These are phyloP conservation scores for Knufia fluminis DNA, from an alignment of 2,329 filamentous ascomycete genomes.

Conservation along the genomic window DNA sequence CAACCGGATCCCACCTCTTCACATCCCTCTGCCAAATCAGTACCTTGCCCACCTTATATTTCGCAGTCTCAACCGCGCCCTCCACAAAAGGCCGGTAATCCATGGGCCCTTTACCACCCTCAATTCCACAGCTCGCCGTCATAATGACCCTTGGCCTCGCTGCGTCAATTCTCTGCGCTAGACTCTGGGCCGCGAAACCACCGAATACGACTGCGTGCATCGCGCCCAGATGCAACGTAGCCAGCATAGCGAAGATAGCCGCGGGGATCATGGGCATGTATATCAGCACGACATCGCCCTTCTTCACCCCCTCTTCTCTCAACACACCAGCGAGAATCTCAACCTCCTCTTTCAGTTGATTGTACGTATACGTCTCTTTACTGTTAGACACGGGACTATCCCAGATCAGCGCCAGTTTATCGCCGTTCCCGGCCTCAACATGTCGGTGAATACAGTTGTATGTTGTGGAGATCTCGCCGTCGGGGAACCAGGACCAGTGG, in stretches of 20 bases:
- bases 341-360: conserved; percentile 66
- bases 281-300: conserved; percentile 78
- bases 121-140: conserved; percentile 86
- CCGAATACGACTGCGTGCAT: conserved; percentile 91
- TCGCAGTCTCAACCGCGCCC: conserved; percentile 58
- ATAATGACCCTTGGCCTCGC: conserved; percentile 66
- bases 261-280: conserved; percentile 98
- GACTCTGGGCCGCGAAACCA: conserved; percentile 70
- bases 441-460: conserved; percentile 90
- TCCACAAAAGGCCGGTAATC: conserved; percentile 69
- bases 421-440: conserved; percentile 68
- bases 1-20: conserved; percentile 61
- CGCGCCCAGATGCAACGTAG: conserved; percentile 70
- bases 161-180: conserved; percentile 82
- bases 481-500: conserved; percentile 85
- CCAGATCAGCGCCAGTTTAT: conserved; percentile 68
- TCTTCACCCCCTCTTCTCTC: conserved; percentile 68
- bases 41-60: conserved; percentile 61
- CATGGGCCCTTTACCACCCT: conserved; percentile 70
- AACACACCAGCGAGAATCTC: conserved; percentile 73
- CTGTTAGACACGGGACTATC: conserved; percentile 73
- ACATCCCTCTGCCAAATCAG: conserved; percentile 80
- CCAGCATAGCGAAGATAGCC: conserved; percentile 76
- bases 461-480: conserved; percentile 79
- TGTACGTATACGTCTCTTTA: conserved; percentile 67